phyloP scores from a whole-genome alignment of 441 rosid species.

The Brassica hybrid region DNA sequence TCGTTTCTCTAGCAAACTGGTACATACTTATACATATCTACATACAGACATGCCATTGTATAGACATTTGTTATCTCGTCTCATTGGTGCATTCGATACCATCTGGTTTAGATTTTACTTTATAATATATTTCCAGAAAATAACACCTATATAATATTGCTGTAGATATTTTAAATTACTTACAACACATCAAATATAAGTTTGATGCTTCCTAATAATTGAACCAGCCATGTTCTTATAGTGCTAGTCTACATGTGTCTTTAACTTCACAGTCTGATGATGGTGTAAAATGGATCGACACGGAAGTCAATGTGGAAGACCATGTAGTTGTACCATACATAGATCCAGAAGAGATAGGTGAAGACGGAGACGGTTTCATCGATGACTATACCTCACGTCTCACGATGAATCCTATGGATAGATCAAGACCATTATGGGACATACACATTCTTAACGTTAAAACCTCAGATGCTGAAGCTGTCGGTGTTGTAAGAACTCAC shows the following conservation, averaged over 20 bases:
- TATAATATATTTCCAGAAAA: background rate
- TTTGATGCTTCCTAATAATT: background rate
- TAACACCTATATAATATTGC: no score
- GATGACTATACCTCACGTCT: slow-evolving; percentile 45
- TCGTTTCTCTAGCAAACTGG: background rate
- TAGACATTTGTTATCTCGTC: background rate
- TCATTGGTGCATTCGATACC: background rate
- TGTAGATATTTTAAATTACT: background rate
- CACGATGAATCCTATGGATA: slow-evolving; percentile 38
- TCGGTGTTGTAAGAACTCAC: slow-evolving; percentile 46
- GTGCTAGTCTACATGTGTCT: background rate
- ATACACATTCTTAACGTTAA: slow-evolving; percentile 50
- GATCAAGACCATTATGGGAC: slow-evolving; percentile 56
- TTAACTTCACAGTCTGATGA: slow-evolving; percentile 21
- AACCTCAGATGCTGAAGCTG: slow-evolving; percentile 48
- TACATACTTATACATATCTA: background rate
- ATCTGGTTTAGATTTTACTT: background rate
- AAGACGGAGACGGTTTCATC: slow-evolving; percentile 39
- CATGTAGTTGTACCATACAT: slow-evolving; percentile 47
- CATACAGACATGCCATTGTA: background rate
- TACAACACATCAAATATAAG: background rate
- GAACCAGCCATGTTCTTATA: background rate
- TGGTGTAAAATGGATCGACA: slow-evolving; percentile 47
- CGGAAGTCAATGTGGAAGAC: slow-evolving; percentile 46
- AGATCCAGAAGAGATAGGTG: slow-evolving; percentile 37